Evolutionary conservation across 352 stramenopile species (phyloP).

Genomic region (Phytophthora cryptogea): DNA sequence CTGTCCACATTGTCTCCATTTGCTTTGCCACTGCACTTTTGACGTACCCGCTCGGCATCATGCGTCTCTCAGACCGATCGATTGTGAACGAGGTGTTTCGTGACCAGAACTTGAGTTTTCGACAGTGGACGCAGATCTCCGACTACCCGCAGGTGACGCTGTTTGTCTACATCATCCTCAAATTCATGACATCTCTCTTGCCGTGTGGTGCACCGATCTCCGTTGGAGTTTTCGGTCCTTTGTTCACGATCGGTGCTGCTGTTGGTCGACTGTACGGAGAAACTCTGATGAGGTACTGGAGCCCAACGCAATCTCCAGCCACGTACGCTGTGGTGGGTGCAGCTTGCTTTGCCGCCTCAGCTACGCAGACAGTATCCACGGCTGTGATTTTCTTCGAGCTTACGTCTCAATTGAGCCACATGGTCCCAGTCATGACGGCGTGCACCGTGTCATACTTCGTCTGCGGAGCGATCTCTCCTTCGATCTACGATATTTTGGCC

Average conservation of each 20-base stretch:
- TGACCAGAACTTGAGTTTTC: conserved; percentile 65
- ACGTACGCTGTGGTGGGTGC: conserved; percentile 93
- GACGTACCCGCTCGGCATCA: conserved; percentile 78
- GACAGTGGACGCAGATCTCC: conserved; percentile 69
- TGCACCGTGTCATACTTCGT: conserved; percentile 88
- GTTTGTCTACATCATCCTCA: conserved; percentile 80
- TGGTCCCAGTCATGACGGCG: conserved; percentile 85
- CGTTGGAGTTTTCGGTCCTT: conserved; percentile 80
- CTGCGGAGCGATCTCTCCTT: conserved; percentile 72
- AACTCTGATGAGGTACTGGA: conserved; percentile 82
- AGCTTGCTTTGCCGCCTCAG: conserved; percentile 90
- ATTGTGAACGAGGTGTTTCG: conserved; percentile 86
- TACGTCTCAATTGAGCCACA: conserved; percentile 83
- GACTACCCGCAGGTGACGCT: conserved; percentile 73
- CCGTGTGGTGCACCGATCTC: conserved; percentile 79
- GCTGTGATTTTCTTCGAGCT: conserved; percentile 91
- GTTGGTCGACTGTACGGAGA: conserved; percentile 82
- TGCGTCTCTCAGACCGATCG: conserved; percentile 72
- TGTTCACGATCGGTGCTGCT: conserved; percentile 84
- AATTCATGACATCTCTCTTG: conserved; percentile 78
- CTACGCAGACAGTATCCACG: conserved; percentile 91
- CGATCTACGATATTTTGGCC: conserved; percentile 87
- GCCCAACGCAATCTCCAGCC: conserved; percentile 68
- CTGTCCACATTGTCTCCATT: conserved; percentile 69
- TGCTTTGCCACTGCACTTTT: conserved; percentile 60